These are phyloP conservation scores for Xylaria venustula DNA, from an alignment of 495 filamentous ascomycete genomes.

Conservation along the genomic window DNA sequence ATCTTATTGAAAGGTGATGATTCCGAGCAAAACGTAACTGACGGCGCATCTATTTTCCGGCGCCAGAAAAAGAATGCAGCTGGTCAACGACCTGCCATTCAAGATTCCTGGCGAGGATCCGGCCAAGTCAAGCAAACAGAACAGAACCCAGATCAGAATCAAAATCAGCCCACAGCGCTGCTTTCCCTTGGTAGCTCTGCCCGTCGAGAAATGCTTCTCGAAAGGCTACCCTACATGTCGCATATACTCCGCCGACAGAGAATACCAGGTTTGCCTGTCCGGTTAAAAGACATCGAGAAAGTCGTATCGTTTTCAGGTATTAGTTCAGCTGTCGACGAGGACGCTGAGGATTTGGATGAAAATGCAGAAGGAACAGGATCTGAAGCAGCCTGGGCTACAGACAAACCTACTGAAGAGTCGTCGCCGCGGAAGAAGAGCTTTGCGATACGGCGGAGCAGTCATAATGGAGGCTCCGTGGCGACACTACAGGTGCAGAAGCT, in stretches of 20 bases:
- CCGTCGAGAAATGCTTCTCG: constrained; percentile 71
- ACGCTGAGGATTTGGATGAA: constrained; percentile 46
- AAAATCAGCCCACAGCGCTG: constrained; percentile 29
- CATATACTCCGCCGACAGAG: constrained; percentile 52
- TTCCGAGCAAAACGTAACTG: constrained; percentile 27
- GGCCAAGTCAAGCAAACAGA: constrained; percentile 12
- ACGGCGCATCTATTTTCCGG: constrained; percentile 45
- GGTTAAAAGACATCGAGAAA: constrained; percentile 57
- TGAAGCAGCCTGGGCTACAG: constrained; percentile 57
- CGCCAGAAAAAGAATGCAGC: constrained; percentile 23
- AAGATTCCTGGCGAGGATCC: constrained; percentile 17
- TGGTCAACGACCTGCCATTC: constrained; percentile 37
- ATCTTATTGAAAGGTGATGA: constrained; percentile 52
- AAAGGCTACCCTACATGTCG: constrained; percentile 82
- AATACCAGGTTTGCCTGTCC: constrained; percentile 22
- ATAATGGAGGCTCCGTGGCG: constrained; percentile 18
- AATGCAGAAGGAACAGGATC: constrained; percentile 31
- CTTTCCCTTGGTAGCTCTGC: constrained; percentile 59
- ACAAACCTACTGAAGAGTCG: constrained; percentile 49
- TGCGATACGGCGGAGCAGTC: constrained; percentile 27
- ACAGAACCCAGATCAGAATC: constrained; percentile 9
- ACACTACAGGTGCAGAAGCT: constrained; percentile 56
- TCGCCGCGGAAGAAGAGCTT: constrained; percentile 40
- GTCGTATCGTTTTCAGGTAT: constrained; percentile 67
- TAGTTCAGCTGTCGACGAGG: constrained; percentile 41